Conservation (phyloP, 345 rosid species). For the Atalantia buxifolia region DNA sequence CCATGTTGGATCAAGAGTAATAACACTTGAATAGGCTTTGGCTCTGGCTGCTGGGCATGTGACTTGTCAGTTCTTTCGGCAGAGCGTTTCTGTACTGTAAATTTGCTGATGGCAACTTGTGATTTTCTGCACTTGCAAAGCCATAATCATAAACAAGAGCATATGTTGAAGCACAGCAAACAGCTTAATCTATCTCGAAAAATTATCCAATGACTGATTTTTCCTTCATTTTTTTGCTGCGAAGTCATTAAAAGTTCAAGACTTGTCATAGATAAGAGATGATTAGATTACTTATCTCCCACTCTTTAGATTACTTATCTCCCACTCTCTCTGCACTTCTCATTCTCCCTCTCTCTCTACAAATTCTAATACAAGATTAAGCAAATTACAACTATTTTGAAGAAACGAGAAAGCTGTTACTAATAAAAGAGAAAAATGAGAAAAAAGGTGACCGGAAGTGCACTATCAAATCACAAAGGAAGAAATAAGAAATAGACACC, state of each 20-base stretch:
- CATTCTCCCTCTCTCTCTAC: too few species aligned
- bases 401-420: too few species aligned
- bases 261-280: not conserved
- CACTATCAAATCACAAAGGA: not conserved
- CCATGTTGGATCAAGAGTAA: conserved; percentile 90
- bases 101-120: conserved; percentile 73
- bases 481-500: not conserved
- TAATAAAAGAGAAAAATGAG: too few species aligned
- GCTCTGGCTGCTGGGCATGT: conserved; percentile 26
- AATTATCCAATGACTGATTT: not conserved
- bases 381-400: not conserved
- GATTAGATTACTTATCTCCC: not conserved
- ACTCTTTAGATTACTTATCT: not conserved
- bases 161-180: not conserved
- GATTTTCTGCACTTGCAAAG: conserved; percentile 63
- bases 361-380: too few species aligned
- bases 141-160: conserved; percentile 8
- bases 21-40: conserved; percentile 58
- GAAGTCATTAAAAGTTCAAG: not conserved
- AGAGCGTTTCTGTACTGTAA: conserved; percentile 45
- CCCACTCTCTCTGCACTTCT: not conserved
- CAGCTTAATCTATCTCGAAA: not conserved
- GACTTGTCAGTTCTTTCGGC: conserved; percentile 22
- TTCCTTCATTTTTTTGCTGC: not conserved
- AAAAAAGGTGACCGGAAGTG: not conserved